phyloP scores from a whole-genome alignment of 257 asterid genomes.

The Petunia secreta region DNA sequence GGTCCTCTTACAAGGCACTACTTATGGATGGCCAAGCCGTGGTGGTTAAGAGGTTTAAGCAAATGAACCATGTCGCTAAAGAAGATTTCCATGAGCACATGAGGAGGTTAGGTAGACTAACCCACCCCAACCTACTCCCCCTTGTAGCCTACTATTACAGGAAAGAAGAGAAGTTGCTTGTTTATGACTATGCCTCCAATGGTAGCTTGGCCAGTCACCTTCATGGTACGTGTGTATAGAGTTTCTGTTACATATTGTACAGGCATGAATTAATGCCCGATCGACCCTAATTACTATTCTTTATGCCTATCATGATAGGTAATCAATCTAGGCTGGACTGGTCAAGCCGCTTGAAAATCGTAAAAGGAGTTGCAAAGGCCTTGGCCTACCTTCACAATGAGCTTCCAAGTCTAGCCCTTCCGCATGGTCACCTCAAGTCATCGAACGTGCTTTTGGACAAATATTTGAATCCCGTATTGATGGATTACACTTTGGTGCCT shows the following conservation, averaged over 20 bases:
- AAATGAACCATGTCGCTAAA: slow-evolving; percentile 61
- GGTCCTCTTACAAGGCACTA: slow-evolving; percentile 88
- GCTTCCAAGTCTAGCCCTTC: slow-evolving; percentile 61
- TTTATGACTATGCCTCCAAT: slow-evolving; percentile 57
- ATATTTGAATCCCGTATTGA: slow-evolving; percentile 57
- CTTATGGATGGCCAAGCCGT: slow-evolving; percentile 73
- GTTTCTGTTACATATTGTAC: too few species aligned
- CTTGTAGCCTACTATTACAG: slow-evolving; percentile 86
- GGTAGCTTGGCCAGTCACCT: slow-evolving; percentile 82
- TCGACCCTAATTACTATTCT: neutral
- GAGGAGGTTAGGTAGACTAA: slow-evolving; percentile 74
- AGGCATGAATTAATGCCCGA: neutral
- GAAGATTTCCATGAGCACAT: slow-evolving; percentile 93
- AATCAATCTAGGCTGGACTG: slow-evolving; percentile 66
- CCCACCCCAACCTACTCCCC: slow-evolving; percentile 70
- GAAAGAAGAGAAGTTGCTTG: slow-evolving; percentile 83
- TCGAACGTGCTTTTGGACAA: slow-evolving; percentile 73
- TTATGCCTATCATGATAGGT: slow-evolving; percentile 38
- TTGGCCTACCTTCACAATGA: slow-evolving; percentile 63
- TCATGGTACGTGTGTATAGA: slow-evolving; percentile 47
- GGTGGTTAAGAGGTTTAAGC: slow-evolving; percentile 89
- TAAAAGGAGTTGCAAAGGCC: slow-evolving; percentile 84
- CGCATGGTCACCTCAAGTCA: slow-evolving; percentile 87
- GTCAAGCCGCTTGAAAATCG: slow-evolving; percentile 65
- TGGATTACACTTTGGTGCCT: slow-evolving; percentile 83